phyloP scores from a whole-genome alignment of 257 asterid genomes.

The Fraxinus anomala region DNA sequence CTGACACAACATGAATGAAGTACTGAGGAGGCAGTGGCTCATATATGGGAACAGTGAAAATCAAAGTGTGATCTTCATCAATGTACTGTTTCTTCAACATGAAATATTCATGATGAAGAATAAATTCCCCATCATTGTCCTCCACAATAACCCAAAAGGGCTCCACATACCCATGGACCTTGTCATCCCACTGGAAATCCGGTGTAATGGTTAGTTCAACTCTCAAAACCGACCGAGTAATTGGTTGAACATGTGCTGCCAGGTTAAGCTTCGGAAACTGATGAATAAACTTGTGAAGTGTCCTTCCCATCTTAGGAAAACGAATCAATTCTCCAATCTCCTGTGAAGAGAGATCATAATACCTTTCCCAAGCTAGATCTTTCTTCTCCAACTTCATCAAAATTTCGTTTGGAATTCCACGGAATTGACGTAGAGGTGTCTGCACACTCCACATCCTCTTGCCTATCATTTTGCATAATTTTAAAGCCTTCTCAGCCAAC shows the following conservation, averaged over 20 bases:
- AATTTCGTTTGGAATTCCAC: conserved; percentile 22
- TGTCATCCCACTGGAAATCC: conserved; percentile 8
- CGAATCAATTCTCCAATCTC: conserved; percentile 20
- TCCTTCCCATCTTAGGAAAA: conserved; percentile 17
- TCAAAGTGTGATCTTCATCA: conserved; percentile 22
- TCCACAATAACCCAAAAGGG: conserved; percentile 12
- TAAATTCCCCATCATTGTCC: conserved; percentile 21
- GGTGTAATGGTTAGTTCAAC: conserved; percentile 2
- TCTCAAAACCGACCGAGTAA: conserved; percentile 18
- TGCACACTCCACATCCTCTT: conserved; percentile 16
- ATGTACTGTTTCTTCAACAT: conserved; percentile 23
- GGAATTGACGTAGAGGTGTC: conserved; percentile 19
- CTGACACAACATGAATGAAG: conserved; percentile 20
- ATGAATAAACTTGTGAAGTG: conserved; percentile 24
- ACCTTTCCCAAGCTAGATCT: conserved; percentile 25
- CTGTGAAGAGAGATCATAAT: conserved; percentile 24
- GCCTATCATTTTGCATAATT: conserved; percentile 9
- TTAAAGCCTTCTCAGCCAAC: conserved; percentile 25
- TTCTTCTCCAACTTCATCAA: conserved; percentile 24
- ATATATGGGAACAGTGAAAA: conserved; percentile 19
- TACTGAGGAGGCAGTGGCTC: conserved; percentile 22
- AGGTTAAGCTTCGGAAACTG: conserved; percentile 23
- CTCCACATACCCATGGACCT: conserved; percentile 4
- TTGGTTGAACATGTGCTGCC: conserved; percentile 25
- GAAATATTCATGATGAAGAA: conserved; percentile 22